Percentiles rank a stretch among this genome's conserved stretches.
phyloP scores from a whole-genome alignment of 208 protist genomes.

The Acanthamoeba culbertsoni region DNA sequence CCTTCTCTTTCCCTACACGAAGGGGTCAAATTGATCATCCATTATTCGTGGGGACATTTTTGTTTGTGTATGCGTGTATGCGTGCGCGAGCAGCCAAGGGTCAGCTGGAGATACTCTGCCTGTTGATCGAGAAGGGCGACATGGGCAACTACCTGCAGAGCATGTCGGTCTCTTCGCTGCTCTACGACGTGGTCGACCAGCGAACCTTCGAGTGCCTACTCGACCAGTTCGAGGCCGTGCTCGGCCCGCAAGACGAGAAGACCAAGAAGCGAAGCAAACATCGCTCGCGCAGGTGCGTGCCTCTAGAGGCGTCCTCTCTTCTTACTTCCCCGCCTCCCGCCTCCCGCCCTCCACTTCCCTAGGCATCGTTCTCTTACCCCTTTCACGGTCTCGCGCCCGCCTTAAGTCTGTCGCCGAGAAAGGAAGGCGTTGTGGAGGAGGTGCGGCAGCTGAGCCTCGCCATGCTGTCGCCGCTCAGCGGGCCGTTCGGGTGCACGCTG shows the following conservation, averaged over 20 bases:
- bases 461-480: slow-evolving; percentile 19
- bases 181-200: slow-evolving; percentile 18
- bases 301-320: too few species aligned
- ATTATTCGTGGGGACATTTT: too few species aligned
- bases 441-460: slow-evolving; percentile 12
- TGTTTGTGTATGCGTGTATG: neutral
- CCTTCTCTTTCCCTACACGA: neutral
- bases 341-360: neutral
- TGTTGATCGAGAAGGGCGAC: slow-evolving; percentile 50
- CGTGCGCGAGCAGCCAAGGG: neutral
- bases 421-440: neutral
- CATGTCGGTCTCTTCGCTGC: neutral
- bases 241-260: neutral
- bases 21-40: neutral
- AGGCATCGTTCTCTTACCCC: neutral
- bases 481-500: neutral
- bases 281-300: neutral
- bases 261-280: neutral
- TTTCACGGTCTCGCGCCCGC: neutral
- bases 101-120: slow-evolving; percentile 37
- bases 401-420: neutral
- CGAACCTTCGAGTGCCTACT: neutral
- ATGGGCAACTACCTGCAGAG: neutral
- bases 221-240: neutral
- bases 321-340: too few species aligned